Percentiles rank a stretch among this genome's conserved stretches.
These are phyloP conservation scores for Sarocladiaceae sp. DNA, from an alignment of 2,329 filamentous ascomycete genomes.

Conservation along the genomic window DNA sequence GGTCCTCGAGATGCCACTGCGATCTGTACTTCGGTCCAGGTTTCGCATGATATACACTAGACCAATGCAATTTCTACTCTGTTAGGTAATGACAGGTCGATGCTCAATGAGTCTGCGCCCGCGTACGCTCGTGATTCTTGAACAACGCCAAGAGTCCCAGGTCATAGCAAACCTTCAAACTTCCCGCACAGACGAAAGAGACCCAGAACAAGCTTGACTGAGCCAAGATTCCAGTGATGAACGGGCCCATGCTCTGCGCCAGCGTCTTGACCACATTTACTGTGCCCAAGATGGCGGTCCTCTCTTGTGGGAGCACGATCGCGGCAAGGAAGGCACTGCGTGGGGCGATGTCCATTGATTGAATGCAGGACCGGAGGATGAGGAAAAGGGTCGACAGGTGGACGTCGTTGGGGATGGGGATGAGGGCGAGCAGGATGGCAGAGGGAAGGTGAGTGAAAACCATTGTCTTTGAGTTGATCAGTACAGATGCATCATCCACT, in stretches of 20 bases:
- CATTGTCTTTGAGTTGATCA: constrained; percentile 53
- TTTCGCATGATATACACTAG: too few species aligned
- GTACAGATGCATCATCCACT: neutral
- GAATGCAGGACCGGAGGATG: constrained; percentile 55
- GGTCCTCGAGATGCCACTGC: too few species aligned
- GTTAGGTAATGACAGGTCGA: too few species aligned
- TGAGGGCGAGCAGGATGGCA: constrained; percentile 58
- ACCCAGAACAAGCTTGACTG: constrained; percentile 54
- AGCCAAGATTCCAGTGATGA: constrained; percentile 61
- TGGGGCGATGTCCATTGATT: constrained; percentile 68
- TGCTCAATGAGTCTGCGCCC: too few species aligned
- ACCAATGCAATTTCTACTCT: too few species aligned
- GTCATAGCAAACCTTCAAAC: constrained; percentile 59
- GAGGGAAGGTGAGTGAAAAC: constrained; percentile 71
- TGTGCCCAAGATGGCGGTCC: constrained; percentile 68
- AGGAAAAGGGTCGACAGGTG: constrained; percentile 55
- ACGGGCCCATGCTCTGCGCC: constrained; percentile 56
- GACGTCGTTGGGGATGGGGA: constrained; percentile 52
- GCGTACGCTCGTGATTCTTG: too few species aligned
- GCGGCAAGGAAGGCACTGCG: constrained; percentile 66
- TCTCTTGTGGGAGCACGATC: constrained; percentile 58
- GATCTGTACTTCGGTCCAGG: too few species aligned
- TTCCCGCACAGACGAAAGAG: constrained; percentile 59
- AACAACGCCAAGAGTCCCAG: constrained; percentile 50
- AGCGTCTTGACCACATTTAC: constrained; percentile 67